Percentiles rank a stretch among this genome's conserved stretches.
Evolutionary conservation across 192 early-diverging fungal species (phyloP).

Genomic region (Dimargaris xerosporica): DNA sequence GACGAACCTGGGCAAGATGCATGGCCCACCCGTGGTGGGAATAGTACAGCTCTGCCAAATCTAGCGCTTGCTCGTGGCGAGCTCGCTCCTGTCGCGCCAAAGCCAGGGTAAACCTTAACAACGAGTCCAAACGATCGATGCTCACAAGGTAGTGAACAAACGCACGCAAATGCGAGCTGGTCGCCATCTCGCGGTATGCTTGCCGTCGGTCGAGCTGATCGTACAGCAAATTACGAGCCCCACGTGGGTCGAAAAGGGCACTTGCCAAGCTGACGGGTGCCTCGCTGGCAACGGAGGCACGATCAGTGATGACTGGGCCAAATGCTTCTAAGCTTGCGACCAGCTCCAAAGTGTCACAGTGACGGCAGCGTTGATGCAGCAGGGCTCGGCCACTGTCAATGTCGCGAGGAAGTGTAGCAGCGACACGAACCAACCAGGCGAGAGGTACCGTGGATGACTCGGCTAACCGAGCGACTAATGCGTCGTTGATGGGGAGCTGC

Average conservation of each 20-base stretch:
- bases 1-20: background rate
- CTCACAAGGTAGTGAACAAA: slow-evolving; percentile 5
- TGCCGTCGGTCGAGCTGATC: background rate
- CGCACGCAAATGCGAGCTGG: background rate
- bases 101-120: background rate
- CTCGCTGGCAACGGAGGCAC: background rate
- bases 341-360: background rate
- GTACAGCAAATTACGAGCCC: background rate
- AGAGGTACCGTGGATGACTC: background rate
- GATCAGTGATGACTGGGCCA: background rate
- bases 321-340: background rate
- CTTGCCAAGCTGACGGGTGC: too few species aligned
- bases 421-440: background rate
- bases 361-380: background rate
- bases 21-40: background rate
- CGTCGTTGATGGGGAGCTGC: background rate
- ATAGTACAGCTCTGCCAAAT: background rate
- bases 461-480: background rate
- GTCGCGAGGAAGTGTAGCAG: background rate
- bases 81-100: background rate
- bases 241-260: background rate
- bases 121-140: background rate
- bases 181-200: background rate
- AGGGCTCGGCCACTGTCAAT: background rate
- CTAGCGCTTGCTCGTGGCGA: background rate